Base-by-base conservation (phyloP, 352 stramenopile genomes). In the Phytophthora melonis region DNA sequence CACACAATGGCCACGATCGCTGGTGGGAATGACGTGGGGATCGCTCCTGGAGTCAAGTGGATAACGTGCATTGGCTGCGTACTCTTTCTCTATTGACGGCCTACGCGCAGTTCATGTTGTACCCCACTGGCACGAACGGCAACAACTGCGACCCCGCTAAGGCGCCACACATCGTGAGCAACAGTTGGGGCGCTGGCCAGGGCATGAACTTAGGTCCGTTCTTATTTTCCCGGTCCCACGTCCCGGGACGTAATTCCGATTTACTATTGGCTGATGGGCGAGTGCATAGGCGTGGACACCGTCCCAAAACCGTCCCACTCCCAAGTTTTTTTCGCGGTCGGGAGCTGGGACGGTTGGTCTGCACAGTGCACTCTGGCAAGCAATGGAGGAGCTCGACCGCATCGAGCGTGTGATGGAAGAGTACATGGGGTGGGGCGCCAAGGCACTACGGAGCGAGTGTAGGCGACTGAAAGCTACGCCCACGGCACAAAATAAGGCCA, bases 31-130 rank as follows among this genome's bases (percentile, higher is more conserved):
- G 81, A 80, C 11, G 70, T 89, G 5, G 83, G 81, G 3, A 70
- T 91, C 16, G 83, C 83, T 11, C 81, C 83, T 18, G 78, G 75
- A 5, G 73, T 63, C 25, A 87, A 70, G 27, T 91, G 81, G 81
- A 87, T 91, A 57, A 43, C 79, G 2, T 89, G 81, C 77, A 82
- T 83, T 47, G 83, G 78, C 2, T 90, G 1, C 77, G 74, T 54
- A 59, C 66, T 10, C 11, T 77, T 41, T 80, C 75, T 7, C 58
- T 82, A 5, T 32, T 92, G 34, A 67, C 77, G 10, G 56, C 66
- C 16, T 92, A 81, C 65, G 70, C 64, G 3, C 72, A 92, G 62
- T 92, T 85, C 68, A 86, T 92, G 54, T 4, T 88, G 60, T 92
- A 83, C 62, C 85, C 85, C 11, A 90, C 81, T 3, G 76, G 88